Evolutionary conservation across 1,284 basidiomycete genomes (phyloP), one percentile per base, ranked within the genome.

Genomic region (Austroboletus rostrupii): DNA sequence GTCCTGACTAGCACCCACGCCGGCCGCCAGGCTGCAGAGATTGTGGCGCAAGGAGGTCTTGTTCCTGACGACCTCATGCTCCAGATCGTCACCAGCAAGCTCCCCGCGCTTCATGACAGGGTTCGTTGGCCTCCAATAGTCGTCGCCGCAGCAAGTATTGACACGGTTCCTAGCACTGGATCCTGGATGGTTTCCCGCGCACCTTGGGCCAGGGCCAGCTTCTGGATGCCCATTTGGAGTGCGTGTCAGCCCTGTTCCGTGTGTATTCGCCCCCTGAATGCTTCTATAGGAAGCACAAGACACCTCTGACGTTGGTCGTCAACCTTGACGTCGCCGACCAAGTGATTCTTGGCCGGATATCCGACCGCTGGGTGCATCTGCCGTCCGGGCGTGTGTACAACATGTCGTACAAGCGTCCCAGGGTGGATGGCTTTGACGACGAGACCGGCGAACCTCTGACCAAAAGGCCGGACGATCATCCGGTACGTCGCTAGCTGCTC

Each of bases 371-470:
- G 92, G 84, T 98, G 5, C 96, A 99, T 68, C 77, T 92, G 2
- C 83, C 92, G 2, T 95, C 91, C 0, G 97, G 97, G 5, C 80
- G 97, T 19, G 88, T 98, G 14, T 99, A 99, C 76, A 97, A 96
- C 69, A 79, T 86, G 62, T 83, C 87, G 14, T 93, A 90, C 72
- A 97, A 96, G 69, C 89, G 83, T 20, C 97, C 97, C 16, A 89
- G 87, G 61, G 81, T 88, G 1, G 75, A 85, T 3, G 96, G 96
- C 5, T 77, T 80, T 52, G 97, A 98, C 73, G 95, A 99, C 66
- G 73, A 87, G 53, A 98, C 96, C 0, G 95, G 94, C 23, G 94
- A 99, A 67, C 82, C 88, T 6, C 77, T 99, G 20, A 85, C 77
- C 21, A 92, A 92, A 67, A 79, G 97, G 37, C 87, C 92, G 21